Percentiles rank a stretch among this genome's conserved stretches.
Evolutionary conservation across 257 asterid species (phyloP).

Genomic region (Penstemon newberryi): DNA sequence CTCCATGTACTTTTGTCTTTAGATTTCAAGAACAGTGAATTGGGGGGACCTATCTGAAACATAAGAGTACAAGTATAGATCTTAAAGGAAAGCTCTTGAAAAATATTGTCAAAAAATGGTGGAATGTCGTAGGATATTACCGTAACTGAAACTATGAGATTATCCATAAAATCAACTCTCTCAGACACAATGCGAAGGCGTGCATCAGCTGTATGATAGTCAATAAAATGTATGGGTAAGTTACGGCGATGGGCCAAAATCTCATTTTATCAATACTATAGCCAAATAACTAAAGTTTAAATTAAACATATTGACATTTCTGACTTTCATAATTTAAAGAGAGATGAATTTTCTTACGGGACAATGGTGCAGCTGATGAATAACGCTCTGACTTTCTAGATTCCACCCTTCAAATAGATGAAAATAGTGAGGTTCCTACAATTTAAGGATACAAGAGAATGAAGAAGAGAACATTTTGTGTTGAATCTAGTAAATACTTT

Average conservation of each 20-base stretch:
- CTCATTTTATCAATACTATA: slow-evolving; percentile 5
- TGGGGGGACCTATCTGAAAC: slow-evolving; percentile 95
- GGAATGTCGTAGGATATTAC: slow-evolving; percentile 43
- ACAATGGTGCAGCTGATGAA: slow-evolving; percentile 98
- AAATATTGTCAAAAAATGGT: slow-evolving; percentile 7
- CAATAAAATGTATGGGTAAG: slow-evolving; percentile 30
- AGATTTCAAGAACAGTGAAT: slow-evolving; percentile 70
- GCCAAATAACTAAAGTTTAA: neutral
- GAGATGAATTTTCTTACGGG: slow-evolving; percentile 54
- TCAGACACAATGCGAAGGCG: slow-evolving; percentile 99
- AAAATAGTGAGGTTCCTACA: slow-evolving; percentile 91
- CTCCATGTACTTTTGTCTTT: slow-evolving; percentile 77
- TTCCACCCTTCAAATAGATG: slow-evolving; percentile 98
- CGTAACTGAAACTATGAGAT: slow-evolving; percentile 85
- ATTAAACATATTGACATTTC: slow-evolving; percentile 17
- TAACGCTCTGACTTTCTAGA: slow-evolving; percentile 98
- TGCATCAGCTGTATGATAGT: slow-evolving; percentile 81
- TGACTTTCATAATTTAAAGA: slow-evolving; percentile 12
- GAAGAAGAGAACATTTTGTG: slow-evolving; percentile 36
- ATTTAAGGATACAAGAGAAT: slow-evolving; percentile 48
- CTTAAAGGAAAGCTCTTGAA: slow-evolving; percentile 4
- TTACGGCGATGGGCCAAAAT: slow-evolving; percentile 13
- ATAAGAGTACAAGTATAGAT: slow-evolving; percentile 30
- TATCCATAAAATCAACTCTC: slow-evolving; percentile 85
- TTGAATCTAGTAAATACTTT: slow-evolving; percentile 16